Conservation (phyloP, 2,329 filamentous ascomycete genomes). For the Sclerotinia trifoliorum region DNA sequence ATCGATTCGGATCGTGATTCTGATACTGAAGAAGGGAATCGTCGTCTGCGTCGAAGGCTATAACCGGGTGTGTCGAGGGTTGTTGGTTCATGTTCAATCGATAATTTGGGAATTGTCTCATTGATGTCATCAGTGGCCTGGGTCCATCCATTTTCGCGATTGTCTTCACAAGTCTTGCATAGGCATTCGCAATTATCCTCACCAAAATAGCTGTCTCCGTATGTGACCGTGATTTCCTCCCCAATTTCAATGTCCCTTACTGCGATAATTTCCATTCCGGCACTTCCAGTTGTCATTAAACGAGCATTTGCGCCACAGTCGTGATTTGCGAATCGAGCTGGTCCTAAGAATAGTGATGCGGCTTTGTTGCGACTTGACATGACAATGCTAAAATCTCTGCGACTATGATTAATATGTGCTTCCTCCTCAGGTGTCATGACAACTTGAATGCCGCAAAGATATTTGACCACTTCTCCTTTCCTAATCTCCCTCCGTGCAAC, state of each 20-base stretch:
- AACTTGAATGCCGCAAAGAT: slow-evolving; percentile 87
- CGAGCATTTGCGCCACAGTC: slow-evolving; percentile 92
- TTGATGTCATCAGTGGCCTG: slow-evolving; percentile 49
- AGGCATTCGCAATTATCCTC: slow-evolving; percentile 93
- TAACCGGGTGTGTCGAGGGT: slow-evolving; percentile 44
- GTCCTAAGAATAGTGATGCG: slow-evolving; percentile 89
- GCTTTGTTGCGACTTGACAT: slow-evolving; percentile 90
- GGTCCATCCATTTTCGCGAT: slow-evolving; percentile 76
- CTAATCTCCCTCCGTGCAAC: slow-evolving; percentile 77
- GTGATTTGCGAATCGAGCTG: slow-evolving; percentile 94
- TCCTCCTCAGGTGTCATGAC: slow-evolving; percentile 92
- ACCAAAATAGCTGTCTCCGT: slow-evolving; percentile 95
- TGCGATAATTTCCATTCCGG: slow-evolving; percentile 89
- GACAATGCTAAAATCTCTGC: slow-evolving; percentile 96
- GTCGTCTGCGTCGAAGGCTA: slow-evolving; percentile 51
- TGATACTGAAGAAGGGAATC: slow-evolving; percentile 49
- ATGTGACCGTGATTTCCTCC: slow-evolving; percentile 95
- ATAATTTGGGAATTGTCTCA: slow-evolving; percentile 33
- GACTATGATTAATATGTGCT: slow-evolving; percentile 70
- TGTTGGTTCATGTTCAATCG: slow-evolving; percentile 36
- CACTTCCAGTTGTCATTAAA: slow-evolving; percentile 76
- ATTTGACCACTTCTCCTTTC: slow-evolving; percentile 83
- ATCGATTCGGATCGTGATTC: slow-evolving; percentile 56
- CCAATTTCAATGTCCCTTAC: slow-evolving; percentile 77
- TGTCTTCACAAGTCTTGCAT: slow-evolving; percentile 80